Evolutionary conservation across 805 yeast species (phyloP).

Genomic region (Kluyveromyces siamensis): DNA sequence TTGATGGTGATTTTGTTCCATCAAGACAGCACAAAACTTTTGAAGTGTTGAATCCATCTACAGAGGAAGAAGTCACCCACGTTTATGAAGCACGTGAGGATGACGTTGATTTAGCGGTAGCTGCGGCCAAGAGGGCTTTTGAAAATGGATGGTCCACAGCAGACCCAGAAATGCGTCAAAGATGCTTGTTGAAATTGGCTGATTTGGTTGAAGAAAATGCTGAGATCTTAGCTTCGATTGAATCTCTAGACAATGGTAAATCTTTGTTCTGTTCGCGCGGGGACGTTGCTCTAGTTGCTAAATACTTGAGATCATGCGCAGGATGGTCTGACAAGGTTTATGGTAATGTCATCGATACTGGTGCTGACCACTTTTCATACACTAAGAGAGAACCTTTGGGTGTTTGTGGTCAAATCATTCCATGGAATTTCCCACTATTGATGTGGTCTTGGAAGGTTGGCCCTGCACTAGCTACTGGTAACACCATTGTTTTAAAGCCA

Average conservation of each 20-base stretch:
- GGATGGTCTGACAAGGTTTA: conserved; percentile 68
- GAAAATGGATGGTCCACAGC: conserved; percentile 58
- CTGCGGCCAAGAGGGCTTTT: conserved; percentile 76
- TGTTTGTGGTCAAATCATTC: conserved; percentile 82
- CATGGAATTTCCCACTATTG: conserved; percentile 89
- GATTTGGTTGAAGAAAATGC: conserved; percentile 67
- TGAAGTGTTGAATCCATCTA: conserved; percentile 56
- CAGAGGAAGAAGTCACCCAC: conserved; percentile 59
- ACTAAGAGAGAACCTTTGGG: conserved; percentile 78
- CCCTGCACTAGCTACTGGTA: conserved; percentile 81
- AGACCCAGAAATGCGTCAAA: conserved; percentile 60
- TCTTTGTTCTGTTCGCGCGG: conserved; percentile 63
- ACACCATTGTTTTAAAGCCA: conserved; percentile 75
- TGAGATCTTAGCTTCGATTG: conserved; percentile 71
- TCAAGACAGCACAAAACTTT: conserved; percentile 53
- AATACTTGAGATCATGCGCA: conserved; percentile 74
- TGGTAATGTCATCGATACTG: conserved; percentile 54
- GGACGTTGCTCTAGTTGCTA: conserved; percentile 64
- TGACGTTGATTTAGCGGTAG: conserved; percentile 77
- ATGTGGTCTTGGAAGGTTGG: conserved; percentile 85
- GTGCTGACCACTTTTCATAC: conserved; percentile 52
- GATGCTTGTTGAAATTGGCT: conserved; percentile 60
- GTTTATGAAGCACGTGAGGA: conserved; percentile 60
- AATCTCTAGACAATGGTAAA: conserved; percentile 87
- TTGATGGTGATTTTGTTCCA: conserved; percentile 61